Percentiles rank a stretch among this genome's conserved stretches.
Evolutionary conservation across 2,329 filamentous ascomycete genomes (phyloP).

Genomic region (Ceratocystis cubensis): DNA sequence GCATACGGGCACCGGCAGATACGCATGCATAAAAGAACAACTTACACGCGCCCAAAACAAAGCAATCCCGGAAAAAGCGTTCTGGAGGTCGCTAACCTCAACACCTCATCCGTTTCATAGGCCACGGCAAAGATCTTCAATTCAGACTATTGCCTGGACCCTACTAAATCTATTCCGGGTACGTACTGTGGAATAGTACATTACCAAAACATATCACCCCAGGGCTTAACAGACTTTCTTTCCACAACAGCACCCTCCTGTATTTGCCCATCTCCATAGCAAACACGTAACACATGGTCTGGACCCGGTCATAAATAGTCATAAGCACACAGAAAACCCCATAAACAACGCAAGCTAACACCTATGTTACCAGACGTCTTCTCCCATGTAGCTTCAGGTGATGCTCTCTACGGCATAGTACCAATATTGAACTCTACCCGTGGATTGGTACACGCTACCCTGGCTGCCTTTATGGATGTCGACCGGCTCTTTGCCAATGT

Average conservation of each 20-base stretch:
- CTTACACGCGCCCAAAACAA: neutral
- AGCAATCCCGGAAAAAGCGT: neutral
- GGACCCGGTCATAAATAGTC: neutral
- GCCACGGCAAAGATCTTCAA: slow-evolving; percentile 38
- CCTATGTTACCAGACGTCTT: slow-evolving; percentile 53
- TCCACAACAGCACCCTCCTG: neutral
- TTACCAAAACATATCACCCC: too few species aligned
- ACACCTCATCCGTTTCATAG: slow-evolving; percentile 25
- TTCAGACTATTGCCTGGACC: slow-evolving; percentile 37
- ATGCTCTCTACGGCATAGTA: slow-evolving; percentile 62
- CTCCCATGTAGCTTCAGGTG: slow-evolving; percentile 55
- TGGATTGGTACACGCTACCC: slow-evolving; percentile 77
- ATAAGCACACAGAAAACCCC: neutral
- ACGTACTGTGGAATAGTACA: slow-evolving; percentile 21
- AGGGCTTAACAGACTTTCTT: neutral
- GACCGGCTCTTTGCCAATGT: slow-evolving; percentile 52
- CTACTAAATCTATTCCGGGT: slow-evolving; percentile 41
- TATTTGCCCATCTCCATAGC: neutral
- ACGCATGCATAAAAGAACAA: slow-evolving; percentile 19
- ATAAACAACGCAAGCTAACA: neutral
- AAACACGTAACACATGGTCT: neutral
- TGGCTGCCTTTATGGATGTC: slow-evolving; percentile 77
- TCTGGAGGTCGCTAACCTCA: neutral
- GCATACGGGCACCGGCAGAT: slow-evolving; percentile 14
- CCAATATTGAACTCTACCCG: slow-evolving; percentile 96